phyloP scores from a whole-genome alignment of 768 basidiomycete genomes.

The Macrolepiota albuminosa region DNA sequence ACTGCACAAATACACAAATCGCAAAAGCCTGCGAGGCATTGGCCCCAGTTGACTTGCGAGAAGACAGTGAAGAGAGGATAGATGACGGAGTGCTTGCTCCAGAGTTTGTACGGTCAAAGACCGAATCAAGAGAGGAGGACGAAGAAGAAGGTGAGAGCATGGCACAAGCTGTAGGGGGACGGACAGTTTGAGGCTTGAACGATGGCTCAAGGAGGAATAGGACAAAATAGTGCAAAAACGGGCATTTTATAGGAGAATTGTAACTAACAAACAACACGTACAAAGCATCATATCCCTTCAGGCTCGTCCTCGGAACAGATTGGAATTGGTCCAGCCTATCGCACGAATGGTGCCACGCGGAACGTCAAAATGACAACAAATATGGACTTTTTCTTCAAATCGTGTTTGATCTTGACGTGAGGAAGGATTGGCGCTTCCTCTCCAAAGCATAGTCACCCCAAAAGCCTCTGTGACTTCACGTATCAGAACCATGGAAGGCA shows the following conservation, averaged over 20 bases:
- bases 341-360: background rate
- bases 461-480: background rate
- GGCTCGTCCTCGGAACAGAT: slow-evolving; percentile 2
- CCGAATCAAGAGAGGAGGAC: slow-evolving; percentile 28
- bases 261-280: slow-evolving; percentile 22
- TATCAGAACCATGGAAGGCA: background rate
- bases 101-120: slow-evolving; percentile 27
- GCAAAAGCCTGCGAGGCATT: slow-evolving; percentile 12
- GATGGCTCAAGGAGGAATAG: slow-evolving; percentile 2
- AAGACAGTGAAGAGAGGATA: slow-evolving; percentile 3
- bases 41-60: slow-evolving; percentile 14
- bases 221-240: slow-evolving; percentile 5
- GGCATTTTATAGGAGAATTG: slow-evolving; percentile 24
- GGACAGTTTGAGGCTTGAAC: background rate
- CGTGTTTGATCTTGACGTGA: background rate
- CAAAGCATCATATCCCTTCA: slow-evolving; percentile 13
- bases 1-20: slow-evolving; percentile 22
- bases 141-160: slow-evolving; percentile 24
- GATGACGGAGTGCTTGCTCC: slow-evolving; percentile 31
- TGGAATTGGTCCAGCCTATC: slow-evolving; percentile 1
- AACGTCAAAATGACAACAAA: background rate
- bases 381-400: too few species aligned
- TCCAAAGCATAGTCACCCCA: background rate
- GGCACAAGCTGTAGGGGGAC: background rate
- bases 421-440: background rate